phyloP scores from a whole-genome alignment of 2,329 filamentous ascomycete genomes.

The Paecilomyces formosus region DNA sequence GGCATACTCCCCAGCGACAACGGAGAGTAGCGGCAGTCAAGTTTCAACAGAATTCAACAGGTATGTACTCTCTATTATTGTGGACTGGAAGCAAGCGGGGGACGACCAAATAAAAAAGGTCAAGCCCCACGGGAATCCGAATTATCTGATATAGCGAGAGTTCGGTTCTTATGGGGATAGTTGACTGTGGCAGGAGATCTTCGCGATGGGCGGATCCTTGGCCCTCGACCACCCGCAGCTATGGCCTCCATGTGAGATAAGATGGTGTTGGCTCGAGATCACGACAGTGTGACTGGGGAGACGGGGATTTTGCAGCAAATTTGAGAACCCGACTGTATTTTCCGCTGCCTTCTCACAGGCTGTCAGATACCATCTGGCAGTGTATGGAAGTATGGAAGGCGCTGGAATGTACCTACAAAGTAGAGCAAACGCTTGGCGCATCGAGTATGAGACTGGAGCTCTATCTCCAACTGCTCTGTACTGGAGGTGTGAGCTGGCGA shows the following conservation, averaged over 20 bases:
- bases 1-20: neutral
- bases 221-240: neutral
- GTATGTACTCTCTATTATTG: too few species aligned
- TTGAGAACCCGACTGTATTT: neutral
- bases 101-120: neutral
- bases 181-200: neutral
- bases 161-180: neutral
- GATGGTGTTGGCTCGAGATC: neutral
- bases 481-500: neutral
- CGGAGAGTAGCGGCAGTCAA: neutral
- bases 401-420: neutral
- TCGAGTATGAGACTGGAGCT: neutral
- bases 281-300: neutral
- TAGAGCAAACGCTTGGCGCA: neutral
- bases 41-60: neutral
- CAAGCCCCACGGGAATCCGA: neutral
- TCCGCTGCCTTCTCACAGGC: neutral
- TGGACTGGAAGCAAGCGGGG: neutral
- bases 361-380: neutral
- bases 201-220: neutral
- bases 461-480: neutral
- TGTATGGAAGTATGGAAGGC: neutral
- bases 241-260: neutral
- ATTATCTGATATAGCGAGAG: neutral
- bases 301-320: neutral